Conservation (phyloP, 75 land plant species). For the Cryptomeria japonica region DNA sequence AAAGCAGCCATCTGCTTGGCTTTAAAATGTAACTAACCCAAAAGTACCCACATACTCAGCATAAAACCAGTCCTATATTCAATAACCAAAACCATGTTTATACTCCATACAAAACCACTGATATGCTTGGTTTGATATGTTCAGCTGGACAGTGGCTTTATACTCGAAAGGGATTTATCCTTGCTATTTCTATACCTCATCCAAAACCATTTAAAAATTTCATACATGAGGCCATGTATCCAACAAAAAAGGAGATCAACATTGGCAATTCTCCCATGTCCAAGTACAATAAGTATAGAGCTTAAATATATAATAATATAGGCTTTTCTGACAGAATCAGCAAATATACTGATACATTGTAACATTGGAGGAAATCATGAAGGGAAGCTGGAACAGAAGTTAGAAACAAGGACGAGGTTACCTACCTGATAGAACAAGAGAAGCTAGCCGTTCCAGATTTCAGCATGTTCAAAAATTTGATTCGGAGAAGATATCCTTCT, state of each 20-base stretch:
- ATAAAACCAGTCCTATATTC: neutral
- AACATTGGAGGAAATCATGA: neutral
- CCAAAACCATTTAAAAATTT: neutral
- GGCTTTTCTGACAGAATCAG: neutral
- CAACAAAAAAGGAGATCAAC: neutral
- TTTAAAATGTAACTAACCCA: neutral
- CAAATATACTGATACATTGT: neutral
- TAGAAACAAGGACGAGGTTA: neutral
- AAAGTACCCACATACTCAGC: neutral
- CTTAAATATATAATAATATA: too few relatives aligned
- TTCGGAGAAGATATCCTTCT: neutral
- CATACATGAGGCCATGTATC: too few relatives aligned
- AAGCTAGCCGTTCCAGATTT: neutral
- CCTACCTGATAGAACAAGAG: neutral
- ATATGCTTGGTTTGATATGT: neutral
- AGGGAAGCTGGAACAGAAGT: neutral
- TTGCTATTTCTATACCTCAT: too few relatives aligned
- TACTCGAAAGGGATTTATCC: neutral
- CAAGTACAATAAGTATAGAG: neutral
- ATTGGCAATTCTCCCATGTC: neutral
- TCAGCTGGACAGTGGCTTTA: neutral
- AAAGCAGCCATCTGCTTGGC: neutral
- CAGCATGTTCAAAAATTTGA: neutral
- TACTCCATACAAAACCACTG: neutral
- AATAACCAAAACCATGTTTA: neutral